A percentile compares a stretch with the other conserved stretches of the same genome.
Evolutionary conservation across 257 asterid genomes (phyloP).

Genomic region (Capsicum pubescens): DNA sequence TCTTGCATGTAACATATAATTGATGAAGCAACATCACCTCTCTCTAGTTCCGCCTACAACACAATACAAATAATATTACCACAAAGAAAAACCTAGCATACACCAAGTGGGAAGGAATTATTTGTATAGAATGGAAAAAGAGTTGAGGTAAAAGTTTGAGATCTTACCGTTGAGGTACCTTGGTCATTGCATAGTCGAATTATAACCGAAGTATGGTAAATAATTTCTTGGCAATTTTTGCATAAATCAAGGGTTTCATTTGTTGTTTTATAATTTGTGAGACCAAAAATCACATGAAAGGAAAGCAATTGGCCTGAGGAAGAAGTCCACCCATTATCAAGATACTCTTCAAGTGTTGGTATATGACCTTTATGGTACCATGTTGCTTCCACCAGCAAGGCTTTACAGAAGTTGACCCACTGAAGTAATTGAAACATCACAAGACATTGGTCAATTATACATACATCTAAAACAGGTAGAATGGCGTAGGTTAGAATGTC

Average conservation of each 20-base stretch:
- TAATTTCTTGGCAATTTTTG: constrained; percentile 38
- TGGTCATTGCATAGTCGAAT: constrained; percentile 59
- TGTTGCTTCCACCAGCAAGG: constrained; percentile 57
- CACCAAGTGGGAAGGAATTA: too few relatives aligned
- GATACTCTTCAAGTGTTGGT: constrained; percentile 55
- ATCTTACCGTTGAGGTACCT: constrained; percentile 62
- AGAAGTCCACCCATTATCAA: constrained; percentile 59
- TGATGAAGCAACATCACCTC: constrained; percentile 71
- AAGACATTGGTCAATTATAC: background rate
- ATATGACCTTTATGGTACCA: constrained; percentile 49
- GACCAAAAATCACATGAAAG: constrained; percentile 42
- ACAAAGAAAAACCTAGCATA: background rate
- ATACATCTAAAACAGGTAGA: background rate
- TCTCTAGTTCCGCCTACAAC: constrained; percentile 57
- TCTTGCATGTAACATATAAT: constrained; percentile 65
- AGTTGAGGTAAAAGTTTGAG: background rate
- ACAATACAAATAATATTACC: background rate
- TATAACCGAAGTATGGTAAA: constrained; percentile 46
- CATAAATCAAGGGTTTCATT: constrained; percentile 30
- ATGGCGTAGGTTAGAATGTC: too few relatives aligned
- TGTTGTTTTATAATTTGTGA: constrained; percentile 22
- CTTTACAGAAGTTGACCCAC: constrained; percentile 65
- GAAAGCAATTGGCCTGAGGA: constrained; percentile 52
- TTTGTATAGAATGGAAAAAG: background rate
- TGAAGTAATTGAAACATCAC: constrained; percentile 24